These are phyloP conservation scores for Plectosphaerella cucumerina DNA, from an alignment of 2,329 filamentous ascomycete species.

Conservation along the genomic window DNA sequence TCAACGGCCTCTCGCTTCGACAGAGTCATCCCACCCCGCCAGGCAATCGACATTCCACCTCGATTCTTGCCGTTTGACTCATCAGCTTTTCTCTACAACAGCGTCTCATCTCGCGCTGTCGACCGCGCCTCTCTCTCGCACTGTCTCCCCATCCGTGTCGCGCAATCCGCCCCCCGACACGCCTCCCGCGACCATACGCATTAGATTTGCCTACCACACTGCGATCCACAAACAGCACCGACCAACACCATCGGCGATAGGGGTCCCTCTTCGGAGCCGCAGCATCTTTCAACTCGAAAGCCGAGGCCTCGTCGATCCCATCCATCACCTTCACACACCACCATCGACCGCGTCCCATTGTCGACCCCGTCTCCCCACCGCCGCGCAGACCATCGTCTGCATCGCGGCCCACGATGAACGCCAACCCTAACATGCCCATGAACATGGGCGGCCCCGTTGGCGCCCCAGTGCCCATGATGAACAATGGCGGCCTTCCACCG, in stretches of 20 bases:
- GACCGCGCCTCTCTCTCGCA: background rate
- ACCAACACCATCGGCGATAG: slow-evolving; percentile 26
- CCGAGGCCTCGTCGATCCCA: background rate
- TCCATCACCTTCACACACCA: slow-evolving; percentile 1
- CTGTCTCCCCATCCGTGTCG: background rate
- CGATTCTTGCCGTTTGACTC: no score
- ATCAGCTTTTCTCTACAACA: background rate
- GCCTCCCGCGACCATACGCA: background rate
- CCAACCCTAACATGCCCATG: slow-evolving; percentile 62
- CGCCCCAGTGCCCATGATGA: slow-evolving; percentile 63
- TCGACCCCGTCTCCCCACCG: no score
- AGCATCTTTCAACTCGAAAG: slow-evolving; percentile 10
- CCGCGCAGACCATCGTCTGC: slow-evolving; percentile 35
- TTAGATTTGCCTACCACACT: background rate
- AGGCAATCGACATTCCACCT: background rate
- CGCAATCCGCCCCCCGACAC: background rate
- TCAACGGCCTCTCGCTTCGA: background rate
- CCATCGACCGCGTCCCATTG: slow-evolving; percentile 14
- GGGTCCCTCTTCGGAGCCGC: slow-evolving; percentile 19
- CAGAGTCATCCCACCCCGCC: background rate
- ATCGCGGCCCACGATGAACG: slow-evolving; percentile 34
- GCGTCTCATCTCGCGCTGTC: background rate
- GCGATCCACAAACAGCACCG: background rate
- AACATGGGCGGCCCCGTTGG: slow-evolving; percentile 66
- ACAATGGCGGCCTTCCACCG: slow-evolving; percentile 41